phyloP scores from a whole-genome alignment of 352 stramenopile genomes.

The Phytophthora hybrid region DNA sequence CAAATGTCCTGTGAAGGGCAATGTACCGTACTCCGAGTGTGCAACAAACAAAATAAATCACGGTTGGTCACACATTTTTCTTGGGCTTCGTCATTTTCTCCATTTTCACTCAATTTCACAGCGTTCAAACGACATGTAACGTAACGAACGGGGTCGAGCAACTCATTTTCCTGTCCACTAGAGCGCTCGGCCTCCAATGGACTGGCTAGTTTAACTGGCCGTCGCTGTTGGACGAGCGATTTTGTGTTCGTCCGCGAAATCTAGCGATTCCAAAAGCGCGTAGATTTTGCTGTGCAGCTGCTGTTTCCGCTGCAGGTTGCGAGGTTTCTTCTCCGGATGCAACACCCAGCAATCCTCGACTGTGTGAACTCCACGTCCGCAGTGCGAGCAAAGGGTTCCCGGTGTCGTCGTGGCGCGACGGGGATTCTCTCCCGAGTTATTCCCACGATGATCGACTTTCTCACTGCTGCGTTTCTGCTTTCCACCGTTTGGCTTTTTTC shows the following conservation, averaged over 20 bases:
- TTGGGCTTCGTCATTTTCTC: conserved; percentile 10
- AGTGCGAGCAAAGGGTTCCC: conserved; percentile 6
- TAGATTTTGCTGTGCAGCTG: conserved; percentile 24
- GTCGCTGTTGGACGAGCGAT: background rate
- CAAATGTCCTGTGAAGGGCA: conserved; percentile 2
- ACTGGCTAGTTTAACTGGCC: conserved; percentile 29
- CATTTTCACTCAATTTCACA: conserved; percentile 2
- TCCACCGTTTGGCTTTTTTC: background rate
- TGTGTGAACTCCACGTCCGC: conserved; percentile 6
- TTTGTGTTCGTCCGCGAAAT: background rate
- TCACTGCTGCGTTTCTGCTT: conserved; percentile 4
- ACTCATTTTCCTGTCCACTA: conserved; percentile 8
- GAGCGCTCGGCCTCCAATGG: conserved; percentile 23
- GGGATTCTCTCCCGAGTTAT: background rate
- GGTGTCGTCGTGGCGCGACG: background rate
- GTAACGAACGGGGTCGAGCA: background rate
- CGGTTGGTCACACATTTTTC: background rate
- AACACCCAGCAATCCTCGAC: conserved; percentile 12
- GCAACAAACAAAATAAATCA: conserved; percentile 18
- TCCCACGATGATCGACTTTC: background rate
- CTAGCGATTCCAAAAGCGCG: conserved; percentile 15
- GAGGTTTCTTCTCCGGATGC: conserved; percentile 15
- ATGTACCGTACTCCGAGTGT: conserved; percentile 15
- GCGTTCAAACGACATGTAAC: background rate
- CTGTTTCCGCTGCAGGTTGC: conserved; percentile 6